Base-by-base conservation (phyloP, 768 basidiomycete species). In the Termitomyces sp. region DNA sequence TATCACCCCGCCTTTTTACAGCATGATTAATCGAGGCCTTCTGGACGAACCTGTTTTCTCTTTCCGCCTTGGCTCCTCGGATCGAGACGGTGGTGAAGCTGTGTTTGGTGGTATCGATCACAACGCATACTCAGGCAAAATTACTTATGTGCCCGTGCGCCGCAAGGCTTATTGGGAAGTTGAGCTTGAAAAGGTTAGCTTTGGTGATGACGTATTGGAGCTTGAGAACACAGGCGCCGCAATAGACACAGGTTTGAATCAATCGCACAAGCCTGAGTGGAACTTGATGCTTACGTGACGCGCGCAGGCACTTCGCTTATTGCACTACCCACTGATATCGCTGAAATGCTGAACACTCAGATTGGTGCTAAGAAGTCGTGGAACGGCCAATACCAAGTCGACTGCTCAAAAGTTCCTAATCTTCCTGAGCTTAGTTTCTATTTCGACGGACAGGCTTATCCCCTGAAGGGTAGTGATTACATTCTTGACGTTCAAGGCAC, bases 161-260 rank as follows among this genome's bases (percentile, higher is more conserved):
- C 85, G 93, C 65, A 94, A 92, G 81, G 97, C 93, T 5, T 98
- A 97, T 75, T 97, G 95, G 95, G 96, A 98, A 73, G 93, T 98
- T 47, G 94, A 97, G 70, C 87, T 99, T 28, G 80, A 92, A 75
- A 86, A 87, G 70, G 79, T 99, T 60, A 65, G 75, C 4, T 95
- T 99, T 56, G 97, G 95, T 49, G 78, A 86, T 45, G 96, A 98
- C 48, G 82, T 78, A 41, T 81, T 98, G 46, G 93, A 98, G 62
- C 81, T 98, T 15, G 92, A 96, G 63, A 88, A 86, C 76, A 96
- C 97, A 55, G 95, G 95, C 45, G 92, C 92, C 65, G 92, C 92
- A 44, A 94, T 94, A 59, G 92, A 94, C 66, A 94, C 92, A 18
- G 91, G 91, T 88, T 37, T 55, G 68, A 63, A 12, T 2, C 20